Base-by-base conservation (phyloP, 768 basidiomycete genomes). In the Neoboletus magnificus region DNA sequence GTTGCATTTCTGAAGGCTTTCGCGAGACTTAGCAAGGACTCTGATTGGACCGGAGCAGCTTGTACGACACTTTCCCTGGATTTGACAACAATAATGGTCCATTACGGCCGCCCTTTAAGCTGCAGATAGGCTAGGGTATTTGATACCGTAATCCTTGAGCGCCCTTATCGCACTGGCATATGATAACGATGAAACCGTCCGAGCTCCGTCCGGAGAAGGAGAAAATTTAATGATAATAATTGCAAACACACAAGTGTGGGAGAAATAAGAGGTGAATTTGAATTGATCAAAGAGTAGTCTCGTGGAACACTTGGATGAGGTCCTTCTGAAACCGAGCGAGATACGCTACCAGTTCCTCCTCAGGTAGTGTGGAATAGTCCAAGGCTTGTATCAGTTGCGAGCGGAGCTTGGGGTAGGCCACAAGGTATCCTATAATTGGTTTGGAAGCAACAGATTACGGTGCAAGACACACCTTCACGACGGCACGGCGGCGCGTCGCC, bases 381-480 rank as follows among this genome's bases (percentile, higher is more conserved):
- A 83, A 71, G 0, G 84, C 87, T 71, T 94, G 90, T 1, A 73
- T 80, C 16, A 94, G 81, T 63, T 92, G 87, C 0, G 86, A 85
- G 50, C 81, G 80, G 39, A 92, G 79, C 89, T 91, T 63, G n/a
- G 36, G n/a, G 40, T 13, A 54, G 20, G 15, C n/a, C 23, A 32
- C 32, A 35, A 22, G 25, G 30, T n/a, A 2, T 8, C 30, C 32
- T 23, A 39, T 53, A 42, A 25, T 50, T 27, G 35, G 44, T 41
- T 45, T 6, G 29, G 25, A 15, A 29, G 36, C 29, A 13, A 22
- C 22, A 25, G 13, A 29, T 30, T 37, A 29, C 20, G n/a, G 9
- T 13, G 3, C n/a, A n/a, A 36, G 22, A 43, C 54, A 65, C 75
- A 91, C 91, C 79, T 79, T 76, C 39, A 91, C 69, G 35, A 93